phyloP scores from a whole-genome alignment of 306 rosid species.

The Parietaria judaica region DNA sequence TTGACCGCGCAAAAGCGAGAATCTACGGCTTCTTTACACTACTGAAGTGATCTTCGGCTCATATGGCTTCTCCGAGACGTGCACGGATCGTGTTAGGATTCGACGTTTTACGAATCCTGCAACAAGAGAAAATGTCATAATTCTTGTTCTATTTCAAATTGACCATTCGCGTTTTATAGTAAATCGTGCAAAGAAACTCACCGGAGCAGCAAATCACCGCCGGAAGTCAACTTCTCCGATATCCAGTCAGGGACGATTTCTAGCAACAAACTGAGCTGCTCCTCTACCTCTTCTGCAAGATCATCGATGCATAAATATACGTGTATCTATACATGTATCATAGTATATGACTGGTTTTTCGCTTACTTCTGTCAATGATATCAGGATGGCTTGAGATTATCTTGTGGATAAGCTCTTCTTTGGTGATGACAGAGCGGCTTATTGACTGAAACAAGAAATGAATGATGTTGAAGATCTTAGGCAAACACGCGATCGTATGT shows the following conservation, averaged over 20 bases:
- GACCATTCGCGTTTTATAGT: neutral
- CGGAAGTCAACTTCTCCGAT: slow-evolving; percentile 47
- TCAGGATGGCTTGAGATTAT: slow-evolving; percentile 39
- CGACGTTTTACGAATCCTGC: slow-evolving; percentile 48
- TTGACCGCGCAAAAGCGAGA: slow-evolving; percentile 3
- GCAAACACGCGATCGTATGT: slow-evolving; percentile 54
- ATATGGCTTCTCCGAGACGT: slow-evolving; percentile 56
- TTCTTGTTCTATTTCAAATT: neutral
- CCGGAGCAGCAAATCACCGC: slow-evolving; percentile 56
- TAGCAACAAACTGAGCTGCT: slow-evolving; percentile 48
- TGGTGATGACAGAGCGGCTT: slow-evolving; percentile 45
- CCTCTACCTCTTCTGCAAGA: slow-evolving; percentile 64
- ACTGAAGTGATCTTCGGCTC: slow-evolving; percentile 12
- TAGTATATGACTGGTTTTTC: neutral
- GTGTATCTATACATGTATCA: neutral
- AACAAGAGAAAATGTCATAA: neutral
- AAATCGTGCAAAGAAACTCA: slow-evolving; percentile 19
- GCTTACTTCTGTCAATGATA: slow-evolving; percentile 61
- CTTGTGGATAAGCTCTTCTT: slow-evolving; percentile 68
- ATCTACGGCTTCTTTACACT: neutral
- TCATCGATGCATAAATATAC: neutral
- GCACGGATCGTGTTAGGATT: slow-evolving; percentile 34
- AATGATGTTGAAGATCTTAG: slow-evolving; percentile 75
- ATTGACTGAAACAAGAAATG: slow-evolving; percentile 44
- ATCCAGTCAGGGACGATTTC: slow-evolving; percentile 87